Percentiles rank a stretch among this genome's conserved stretches.
phyloP scores from a whole-genome alignment of 345 rosid genomes.

The Citrus trifoliata region DNA sequence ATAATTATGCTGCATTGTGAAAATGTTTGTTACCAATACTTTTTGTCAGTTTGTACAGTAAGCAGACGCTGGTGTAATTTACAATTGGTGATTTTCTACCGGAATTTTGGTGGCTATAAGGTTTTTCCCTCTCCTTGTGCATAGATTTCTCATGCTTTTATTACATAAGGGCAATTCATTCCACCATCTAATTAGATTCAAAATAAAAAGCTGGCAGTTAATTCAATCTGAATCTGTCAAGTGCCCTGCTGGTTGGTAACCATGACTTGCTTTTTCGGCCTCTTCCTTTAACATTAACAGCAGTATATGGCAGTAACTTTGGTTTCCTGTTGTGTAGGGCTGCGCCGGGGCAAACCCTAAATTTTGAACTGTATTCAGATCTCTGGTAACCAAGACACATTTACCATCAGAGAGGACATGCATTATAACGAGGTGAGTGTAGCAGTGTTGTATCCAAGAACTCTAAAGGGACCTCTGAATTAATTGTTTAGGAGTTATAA shows the following conservation, averaged over 20 bases:
- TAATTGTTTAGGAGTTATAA: neutral
- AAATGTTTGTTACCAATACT: neutral
- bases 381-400: neutral
- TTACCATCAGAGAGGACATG: neutral
- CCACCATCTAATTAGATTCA: neutral
- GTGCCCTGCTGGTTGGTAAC: neutral
- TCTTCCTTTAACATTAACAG: neutral
- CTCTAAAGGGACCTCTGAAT: neutral
- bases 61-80: conserved; percentile 3
- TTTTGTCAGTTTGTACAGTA: conserved; percentile 1
- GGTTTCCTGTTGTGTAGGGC: conserved; percentile 19
- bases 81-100: neutral
- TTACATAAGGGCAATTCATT: neutral
- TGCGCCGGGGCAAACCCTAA: neutral
- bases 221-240: neutral
- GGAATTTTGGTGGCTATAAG: conserved; percentile 13
- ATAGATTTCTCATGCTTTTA: neutral
- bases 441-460: neutral
- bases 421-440: conserved; percentile 15
- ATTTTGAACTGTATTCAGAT: conserved; percentile 1
- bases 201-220: neutral
- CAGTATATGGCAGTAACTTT: neutral
- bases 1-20: neutral
- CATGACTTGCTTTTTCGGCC: neutral
- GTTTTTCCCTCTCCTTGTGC: conserved; percentile 4